Evolutionary conservation across 768 basidiomycete species (phyloP).

Genomic region (Mycena polygramma): DNA sequence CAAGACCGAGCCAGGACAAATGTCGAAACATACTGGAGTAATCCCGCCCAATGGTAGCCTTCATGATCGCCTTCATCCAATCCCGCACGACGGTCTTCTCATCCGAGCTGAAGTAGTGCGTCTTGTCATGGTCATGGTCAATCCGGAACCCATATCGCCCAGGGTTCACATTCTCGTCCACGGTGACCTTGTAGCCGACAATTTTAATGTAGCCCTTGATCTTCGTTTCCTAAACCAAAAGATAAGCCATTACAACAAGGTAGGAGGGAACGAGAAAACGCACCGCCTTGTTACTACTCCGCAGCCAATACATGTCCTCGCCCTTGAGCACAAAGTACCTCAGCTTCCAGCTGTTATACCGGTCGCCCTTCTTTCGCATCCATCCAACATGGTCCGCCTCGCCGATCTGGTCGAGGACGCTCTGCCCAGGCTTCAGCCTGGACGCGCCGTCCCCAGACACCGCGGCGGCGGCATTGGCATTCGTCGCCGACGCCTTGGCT

Average conservation of each 20-base stretch:
- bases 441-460: constrained; percentile 41
- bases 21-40: constrained; percentile 77
- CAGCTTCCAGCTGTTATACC: constrained; percentile 93
- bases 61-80: constrained; percentile 99
- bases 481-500: constrained; percentile 30
- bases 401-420: constrained; percentile 92
- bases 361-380: constrained; percentile 96
- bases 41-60: constrained; percentile 95
- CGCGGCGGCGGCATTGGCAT: constrained; percentile 26
- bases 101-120: constrained; percentile 93
- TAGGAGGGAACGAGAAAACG: constrained; percentile 41
- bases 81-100: constrained; percentile 89
- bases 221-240: constrained; percentile 78
- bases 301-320: constrained; percentile 88
- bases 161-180: constrained; percentile 92
- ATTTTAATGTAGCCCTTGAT: constrained; percentile 98
- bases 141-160: constrained; percentile 97
- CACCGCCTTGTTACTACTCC: constrained; percentile 73
- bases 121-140: constrained; percentile 87
- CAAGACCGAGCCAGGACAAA: constrained; percentile 12
- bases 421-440: constrained; percentile 70
- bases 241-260: background rate
- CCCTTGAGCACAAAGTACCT: constrained; percentile 96
- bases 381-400: constrained; percentile 91
- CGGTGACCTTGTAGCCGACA: constrained; percentile 90